Evolutionary conservation across 306 rosid species (phyloP), one percentile per base, ranked within the genome.

Genomic region (Gynostemma pentaphyllum): DNA sequence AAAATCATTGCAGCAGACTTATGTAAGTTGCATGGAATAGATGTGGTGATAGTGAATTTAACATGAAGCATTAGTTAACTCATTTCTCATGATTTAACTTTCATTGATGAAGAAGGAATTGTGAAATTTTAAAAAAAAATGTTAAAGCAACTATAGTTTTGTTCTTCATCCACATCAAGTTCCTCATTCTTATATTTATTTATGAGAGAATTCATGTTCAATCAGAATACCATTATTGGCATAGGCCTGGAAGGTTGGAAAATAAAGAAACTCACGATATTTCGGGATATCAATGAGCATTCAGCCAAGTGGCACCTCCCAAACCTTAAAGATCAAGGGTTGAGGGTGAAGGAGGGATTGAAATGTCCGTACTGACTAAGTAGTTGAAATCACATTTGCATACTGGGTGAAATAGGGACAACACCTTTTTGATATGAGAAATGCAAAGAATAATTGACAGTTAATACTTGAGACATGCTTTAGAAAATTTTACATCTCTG

Each of bases 41-140:
- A 15, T 30, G 42, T 18, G 27, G 9, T 55, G n/a, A 16, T 21
- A 23, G n/a, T 30, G 18, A 55, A 30, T 39, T 10, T 7, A 30
- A 57, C 27, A 7, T 36, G 4, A 18, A 56, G 30, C 45, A 34
- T 34, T 10, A 40, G 19, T n/a, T n/a, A n/a, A n/a, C n/a, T n/a
- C n/a, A n/a, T n/a, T 19, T 56, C 45, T 56, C 64, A 34, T 19
- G 45, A 57, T 30, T 29, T 54, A 30, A 54, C 62, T 54, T 54
- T 7, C 59, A 51, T 51, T 28, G 34, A 51, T 18, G 5, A 11
- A 45, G 22, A 4, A 46, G 24, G 7, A 32, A 32, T 46, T 5
- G 3, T 44, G 18, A 44, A 45, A 1, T 23, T 7, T 2, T 5
- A 0, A 51, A 26, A 51, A 26, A 51, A 24, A 51, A 11, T 26